Conservation (phyloP, 108 stramenopile species). For the Cyclotella kingstonii region DNA sequence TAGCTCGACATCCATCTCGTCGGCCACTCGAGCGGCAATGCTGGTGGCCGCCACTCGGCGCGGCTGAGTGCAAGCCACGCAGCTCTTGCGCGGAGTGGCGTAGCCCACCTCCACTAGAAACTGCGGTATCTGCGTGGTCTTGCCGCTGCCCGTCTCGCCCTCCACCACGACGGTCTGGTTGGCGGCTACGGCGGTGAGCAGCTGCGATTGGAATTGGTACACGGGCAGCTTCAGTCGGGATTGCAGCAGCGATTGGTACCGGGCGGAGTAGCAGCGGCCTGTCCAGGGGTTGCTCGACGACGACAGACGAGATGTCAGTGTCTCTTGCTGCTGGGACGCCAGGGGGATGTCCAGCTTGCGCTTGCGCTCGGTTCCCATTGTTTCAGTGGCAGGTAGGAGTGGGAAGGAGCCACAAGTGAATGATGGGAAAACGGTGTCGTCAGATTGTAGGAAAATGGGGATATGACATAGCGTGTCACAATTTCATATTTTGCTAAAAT, state of each 20-base stretch:
- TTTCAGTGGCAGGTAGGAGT: too few species aligned
- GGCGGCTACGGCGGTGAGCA: conserved; percentile 80
- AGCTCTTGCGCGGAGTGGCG: conserved; percentile 55
- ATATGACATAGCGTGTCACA: too few species aligned
- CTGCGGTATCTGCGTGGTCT: conserved; percentile 96
- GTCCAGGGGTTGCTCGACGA: conserved; percentile 90
- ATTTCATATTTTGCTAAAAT: too few species aligned
- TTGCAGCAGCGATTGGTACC: conserved; percentile 65
- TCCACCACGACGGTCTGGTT: conserved; percentile 95
- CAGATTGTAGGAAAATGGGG: too few species aligned
- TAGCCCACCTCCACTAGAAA: conserved; percentile 90
- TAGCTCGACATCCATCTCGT: conserved; percentile 98
- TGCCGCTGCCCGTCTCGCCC: conserved; percentile 97
- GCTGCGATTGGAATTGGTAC: conserved; percentile 90
- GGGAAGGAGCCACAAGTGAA: too few species aligned
- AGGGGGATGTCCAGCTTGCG: conserved; percentile 26
- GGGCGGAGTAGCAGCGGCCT: conserved; percentile 59
- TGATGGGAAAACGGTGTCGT: too few species aligned
- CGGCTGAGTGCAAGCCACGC: conserved; percentile 98
- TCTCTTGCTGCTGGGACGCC: conserved; percentile 10
- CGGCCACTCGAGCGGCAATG: conserved; percentile 96
- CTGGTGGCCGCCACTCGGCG: conserved; percentile 97
- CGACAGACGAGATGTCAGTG: conserved; percentile 29
- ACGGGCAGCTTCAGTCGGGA: conserved; percentile 92
- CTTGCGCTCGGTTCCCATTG: conserved; percentile 20